These are phyloP conservation scores for Hyaloscypha finlandica DNA, from an alignment of 495 filamentous ascomycete genomes.

Conservation along the genomic window DNA sequence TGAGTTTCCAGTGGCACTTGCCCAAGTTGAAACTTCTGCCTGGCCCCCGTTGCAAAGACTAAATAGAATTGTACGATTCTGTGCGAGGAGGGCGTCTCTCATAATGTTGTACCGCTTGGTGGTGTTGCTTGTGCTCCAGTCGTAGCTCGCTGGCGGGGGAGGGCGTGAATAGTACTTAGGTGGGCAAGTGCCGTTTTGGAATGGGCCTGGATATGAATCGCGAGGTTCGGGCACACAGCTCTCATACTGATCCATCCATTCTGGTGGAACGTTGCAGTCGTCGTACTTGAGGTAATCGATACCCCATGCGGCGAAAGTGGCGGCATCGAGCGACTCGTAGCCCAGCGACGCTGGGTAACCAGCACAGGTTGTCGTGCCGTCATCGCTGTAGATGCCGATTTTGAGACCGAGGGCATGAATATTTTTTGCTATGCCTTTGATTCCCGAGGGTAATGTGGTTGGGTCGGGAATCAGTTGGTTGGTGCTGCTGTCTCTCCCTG, in stretches of 20 bases:
- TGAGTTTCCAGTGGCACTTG: slow-evolving; percentile 29
- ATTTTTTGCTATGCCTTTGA: slow-evolving; percentile 52
- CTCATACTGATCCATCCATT: slow-evolving; percentile 25
- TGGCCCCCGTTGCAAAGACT: slow-evolving; percentile 41
- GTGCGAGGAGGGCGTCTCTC: slow-evolving; percentile 37
- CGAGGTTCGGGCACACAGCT: slow-evolving; percentile 23
- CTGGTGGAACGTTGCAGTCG: slow-evolving; percentile 54
- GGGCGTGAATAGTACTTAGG: background rate
- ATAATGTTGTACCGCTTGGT: slow-evolving; percentile 32
- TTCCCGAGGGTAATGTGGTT: slow-evolving; percentile 60
- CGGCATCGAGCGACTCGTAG: slow-evolving; percentile 61
- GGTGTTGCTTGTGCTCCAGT: slow-evolving; percentile 26
- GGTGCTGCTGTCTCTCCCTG: slow-evolving; percentile 38
- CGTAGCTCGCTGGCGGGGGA: slow-evolving; percentile 18
- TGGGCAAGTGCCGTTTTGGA: slow-evolving; percentile 19
- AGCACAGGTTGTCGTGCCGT: slow-evolving; percentile 62
- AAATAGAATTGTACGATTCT: slow-evolving; percentile 40
- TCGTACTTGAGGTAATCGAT: slow-evolving; percentile 76
- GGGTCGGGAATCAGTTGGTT: slow-evolving; percentile 55
- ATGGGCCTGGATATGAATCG: background rate
- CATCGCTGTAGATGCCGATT: slow-evolving; percentile 64
- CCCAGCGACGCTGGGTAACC: slow-evolving; percentile 62
- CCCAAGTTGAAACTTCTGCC: slow-evolving; percentile 36
- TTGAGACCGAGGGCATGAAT: slow-evolving; percentile 63
- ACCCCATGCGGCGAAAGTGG: slow-evolving; percentile 63